phyloP scores from a whole-genome alignment of 768 basidiomycete species.

The Scleroderma citrinum region DNA sequence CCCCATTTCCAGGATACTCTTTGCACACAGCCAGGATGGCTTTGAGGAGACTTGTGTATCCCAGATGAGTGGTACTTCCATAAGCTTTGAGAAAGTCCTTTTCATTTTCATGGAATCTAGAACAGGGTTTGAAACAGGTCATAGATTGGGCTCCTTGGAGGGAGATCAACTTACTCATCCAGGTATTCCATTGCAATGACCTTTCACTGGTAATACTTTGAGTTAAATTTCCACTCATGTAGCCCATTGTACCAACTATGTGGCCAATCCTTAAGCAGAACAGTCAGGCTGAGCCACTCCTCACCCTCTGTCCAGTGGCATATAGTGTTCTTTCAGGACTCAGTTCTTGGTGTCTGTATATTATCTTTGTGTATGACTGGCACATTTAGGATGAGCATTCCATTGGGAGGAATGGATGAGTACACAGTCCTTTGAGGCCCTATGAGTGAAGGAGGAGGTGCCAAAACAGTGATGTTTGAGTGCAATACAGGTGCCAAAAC shows the following conservation, averaged over 20 bases:
- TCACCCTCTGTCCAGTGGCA: conserved; percentile 2
- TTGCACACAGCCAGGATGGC: background rate
- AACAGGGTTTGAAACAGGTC: background rate
- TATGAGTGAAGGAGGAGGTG: background rate
- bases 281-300: background rate
- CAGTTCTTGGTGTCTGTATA: conserved; percentile 11
- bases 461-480: background rate
- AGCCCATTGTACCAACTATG: background rate
- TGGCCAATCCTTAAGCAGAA: conserved; percentile 6
- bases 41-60: background rate
- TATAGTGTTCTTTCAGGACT: conserved; percentile 6
- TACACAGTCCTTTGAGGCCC: background rate
- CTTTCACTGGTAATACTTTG: background rate
- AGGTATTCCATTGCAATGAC: background rate
- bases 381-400: background rate
- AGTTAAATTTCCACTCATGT: background rate
- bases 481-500: too few species aligned
- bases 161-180: background rate
- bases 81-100: background rate
- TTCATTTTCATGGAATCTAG: background rate
- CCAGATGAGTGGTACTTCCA: background rate
- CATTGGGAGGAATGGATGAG: background rate
- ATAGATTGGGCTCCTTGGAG: background rate
- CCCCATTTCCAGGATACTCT: too few species aligned
- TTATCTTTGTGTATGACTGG: conserved; percentile 7